phyloP scores from a whole-genome alignment of 1,284 basidiomycete genomes.

The Apiotrichum akiyoshidainum region DNA sequence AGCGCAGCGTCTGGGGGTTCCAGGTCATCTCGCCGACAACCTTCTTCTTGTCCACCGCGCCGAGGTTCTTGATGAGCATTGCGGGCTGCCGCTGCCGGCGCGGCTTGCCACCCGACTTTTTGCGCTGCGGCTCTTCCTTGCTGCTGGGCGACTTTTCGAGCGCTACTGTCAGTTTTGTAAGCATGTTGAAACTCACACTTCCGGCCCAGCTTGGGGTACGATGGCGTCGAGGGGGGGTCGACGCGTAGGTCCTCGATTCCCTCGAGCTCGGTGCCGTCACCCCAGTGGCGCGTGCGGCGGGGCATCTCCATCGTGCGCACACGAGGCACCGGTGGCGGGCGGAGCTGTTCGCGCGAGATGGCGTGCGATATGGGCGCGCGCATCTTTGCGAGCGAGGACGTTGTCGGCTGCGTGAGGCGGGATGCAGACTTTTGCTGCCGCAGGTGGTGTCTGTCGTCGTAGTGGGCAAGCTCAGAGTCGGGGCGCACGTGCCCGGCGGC shows the following conservation, averaged over 20 bases:
- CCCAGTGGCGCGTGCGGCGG: constrained; percentile 67
- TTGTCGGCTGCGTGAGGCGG: constrained; percentile 79
- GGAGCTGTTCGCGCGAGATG: constrained; percentile 53
- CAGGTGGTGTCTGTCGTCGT: background rate
- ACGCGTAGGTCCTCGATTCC: constrained; percentile 83
- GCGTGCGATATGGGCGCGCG: constrained; percentile 69
- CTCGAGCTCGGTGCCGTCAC: constrained; percentile 91
- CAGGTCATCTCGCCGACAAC: constrained; percentile 94
- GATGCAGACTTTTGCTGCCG: constrained; percentile 16
- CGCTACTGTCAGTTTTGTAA: constrained; percentile 39
- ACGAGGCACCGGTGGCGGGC: constrained; percentile 25
- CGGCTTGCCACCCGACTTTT: constrained; percentile 27
- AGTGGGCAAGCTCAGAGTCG: constrained; percentile 11
- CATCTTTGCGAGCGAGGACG: constrained; percentile 63
- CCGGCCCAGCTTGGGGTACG: constrained; percentile 7
- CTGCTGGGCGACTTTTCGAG: constrained; percentile 3
- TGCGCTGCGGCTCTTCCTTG: constrained; percentile 15
- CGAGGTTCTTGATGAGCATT: constrained; percentile 74
- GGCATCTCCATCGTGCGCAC: constrained; percentile 69
- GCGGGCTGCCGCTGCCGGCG: constrained; percentile 63
- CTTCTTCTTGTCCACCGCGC: constrained; percentile 67
- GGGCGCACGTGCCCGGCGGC: constrained; percentile 20
- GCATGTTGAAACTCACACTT: constrained; percentile 2
- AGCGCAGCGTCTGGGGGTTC: constrained; percentile 81
- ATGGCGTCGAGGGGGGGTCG: constrained; percentile 58